These are phyloP conservation scores for Oryza nivara DNA, from an alignment of 176 grass and related monocot genomes.

Conservation along the genomic window DNA sequence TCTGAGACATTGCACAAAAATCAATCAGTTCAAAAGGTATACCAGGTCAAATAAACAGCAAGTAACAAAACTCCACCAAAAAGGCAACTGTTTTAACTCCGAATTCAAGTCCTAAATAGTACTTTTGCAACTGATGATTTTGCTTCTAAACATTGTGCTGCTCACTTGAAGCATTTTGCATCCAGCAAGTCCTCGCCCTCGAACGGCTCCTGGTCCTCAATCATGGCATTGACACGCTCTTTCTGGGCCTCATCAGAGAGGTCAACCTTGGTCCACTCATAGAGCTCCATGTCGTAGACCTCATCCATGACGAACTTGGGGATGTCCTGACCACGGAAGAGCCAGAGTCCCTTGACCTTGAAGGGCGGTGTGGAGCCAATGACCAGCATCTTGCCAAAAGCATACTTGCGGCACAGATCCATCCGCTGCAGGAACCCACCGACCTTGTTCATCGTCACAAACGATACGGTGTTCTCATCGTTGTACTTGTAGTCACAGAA, in stretches of 20 bases:
- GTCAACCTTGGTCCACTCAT: conserved; percentile 89
- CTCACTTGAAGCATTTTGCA: conserved; percentile 98
- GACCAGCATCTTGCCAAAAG: conserved; percentile 98
- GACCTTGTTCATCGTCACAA: conserved; percentile 94
- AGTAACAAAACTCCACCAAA: conserved; percentile 45
- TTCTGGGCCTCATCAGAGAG: conserved; percentile 74
- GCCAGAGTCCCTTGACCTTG: conserved; percentile 97
- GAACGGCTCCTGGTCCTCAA: conserved; percentile 92
- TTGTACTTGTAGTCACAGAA: conserved; percentile 99
- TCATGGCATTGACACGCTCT: conserved; percentile 81
- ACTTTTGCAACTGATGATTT: neutral
- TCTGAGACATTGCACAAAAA: conserved; percentile 26
- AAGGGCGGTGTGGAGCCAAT: conserved; percentile 73
- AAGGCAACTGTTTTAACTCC: conserved; percentile 19
- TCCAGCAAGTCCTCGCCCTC: conserved; percentile 81
- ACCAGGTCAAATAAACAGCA: conserved; percentile 34
- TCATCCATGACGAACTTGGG: conserved; percentile 91
- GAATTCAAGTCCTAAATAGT: conserved; percentile 31
- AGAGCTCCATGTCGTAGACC: conserved; percentile 97
- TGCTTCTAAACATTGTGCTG: neutral
- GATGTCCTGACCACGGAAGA: conserved; percentile 93
- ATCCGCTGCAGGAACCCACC: conserved; percentile 93
- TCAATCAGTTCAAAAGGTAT: conserved; percentile 34
- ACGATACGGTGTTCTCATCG: conserved; percentile 86
- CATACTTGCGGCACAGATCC: conserved; percentile 88